Percentiles rank a stretch among this genome's conserved stretches.
Conservation (phyloP, 2,329 filamentous ascomycete genomes). For the Monilinia vaccinii-corymbosi region DNA sequence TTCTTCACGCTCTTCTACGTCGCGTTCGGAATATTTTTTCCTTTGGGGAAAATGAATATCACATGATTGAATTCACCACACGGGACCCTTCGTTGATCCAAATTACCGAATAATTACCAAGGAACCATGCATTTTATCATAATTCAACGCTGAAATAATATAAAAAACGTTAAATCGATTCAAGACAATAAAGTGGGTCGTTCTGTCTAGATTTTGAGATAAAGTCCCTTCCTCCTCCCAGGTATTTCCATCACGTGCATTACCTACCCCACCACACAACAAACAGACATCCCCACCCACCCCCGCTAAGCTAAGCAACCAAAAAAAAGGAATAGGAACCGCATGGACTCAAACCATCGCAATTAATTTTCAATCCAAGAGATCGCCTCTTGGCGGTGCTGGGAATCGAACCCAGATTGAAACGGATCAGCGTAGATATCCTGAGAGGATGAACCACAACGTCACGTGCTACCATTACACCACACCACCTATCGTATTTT, state of each 20-base stretch:
- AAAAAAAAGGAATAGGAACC: neutral
- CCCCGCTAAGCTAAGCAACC: too few relatives aligned
- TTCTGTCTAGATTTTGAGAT: too few relatives aligned
- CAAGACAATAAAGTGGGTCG: too few relatives aligned
- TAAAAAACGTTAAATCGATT: too few relatives aligned
- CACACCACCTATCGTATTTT: conserved; percentile 13
- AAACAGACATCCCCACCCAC: neutral
- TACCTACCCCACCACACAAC: neutral
- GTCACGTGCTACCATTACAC: conserved; percentile 29
- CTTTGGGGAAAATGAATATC: too few relatives aligned
- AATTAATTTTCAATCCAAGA: conserved; percentile 22
- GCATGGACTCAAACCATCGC: conserved; percentile 15
- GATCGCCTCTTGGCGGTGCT: conserved; percentile 24
- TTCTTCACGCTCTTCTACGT: neutral
- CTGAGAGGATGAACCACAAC: conserved; percentile 23
- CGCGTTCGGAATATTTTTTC: neutral
- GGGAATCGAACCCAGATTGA: conserved; percentile 31
- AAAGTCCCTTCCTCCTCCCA: too few relatives aligned
- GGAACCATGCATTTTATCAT: too few relatives aligned
- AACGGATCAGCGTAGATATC: conserved; percentile 23
- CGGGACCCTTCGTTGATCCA: too few relatives aligned
- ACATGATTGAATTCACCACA: too few relatives aligned
- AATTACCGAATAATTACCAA: too few relatives aligned
- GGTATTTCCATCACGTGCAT: too few relatives aligned
- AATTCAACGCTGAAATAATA: too few relatives aligned